Conservation (phyloP, 495 filamentous ascomycete species). For the Hypomontagnella submonticulosa region DNA sequence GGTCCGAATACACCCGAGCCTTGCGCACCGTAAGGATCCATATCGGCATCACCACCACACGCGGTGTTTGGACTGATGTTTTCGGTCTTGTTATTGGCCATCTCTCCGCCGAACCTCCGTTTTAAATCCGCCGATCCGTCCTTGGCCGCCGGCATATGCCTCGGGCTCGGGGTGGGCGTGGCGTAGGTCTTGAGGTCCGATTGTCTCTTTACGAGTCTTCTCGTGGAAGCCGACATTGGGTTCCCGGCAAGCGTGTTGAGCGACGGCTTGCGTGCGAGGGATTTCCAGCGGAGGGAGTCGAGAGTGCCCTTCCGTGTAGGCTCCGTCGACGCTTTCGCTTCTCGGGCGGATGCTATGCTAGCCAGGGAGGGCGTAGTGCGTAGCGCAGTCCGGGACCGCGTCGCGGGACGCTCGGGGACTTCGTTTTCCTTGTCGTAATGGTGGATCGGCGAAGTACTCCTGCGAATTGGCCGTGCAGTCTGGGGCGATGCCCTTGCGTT, state of each 20-base stretch:
- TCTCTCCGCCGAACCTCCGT: conserved; percentile 41
- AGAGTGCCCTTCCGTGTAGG: conserved; percentile 10
- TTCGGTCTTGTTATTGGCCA: conserved; percentile 40
- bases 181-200: conserved; percentile 20
- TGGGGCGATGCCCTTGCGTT: conserved; percentile 52
- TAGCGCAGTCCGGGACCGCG: neutral
- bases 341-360: conserved; percentile 17
- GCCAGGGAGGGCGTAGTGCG: conserved; percentile 22
- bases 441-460: conserved; percentile 39
- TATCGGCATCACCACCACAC: conserved; percentile 13
- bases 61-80: conserved; percentile 39
- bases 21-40: conserved; percentile 44
- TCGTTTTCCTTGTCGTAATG: conserved; percentile 34
- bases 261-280: conserved; percentile 36
- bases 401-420: conserved; percentile 5
- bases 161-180: conserved; percentile 50
- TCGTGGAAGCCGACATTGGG: conserved; percentile 31
- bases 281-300: conserved; percentile 26
- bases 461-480: conserved; percentile 52
- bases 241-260: conserved; percentile 49
- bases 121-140: conserved; percentile 33
- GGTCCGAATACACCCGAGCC: conserved; percentile 42
- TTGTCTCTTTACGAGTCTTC: conserved; percentile 39
- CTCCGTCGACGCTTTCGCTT: conserved; percentile 17
- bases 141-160: conserved; percentile 48